Conservation (phyloP, 1,284 basidiomycete genomes). For the Chalciporus sp. region DNA sequence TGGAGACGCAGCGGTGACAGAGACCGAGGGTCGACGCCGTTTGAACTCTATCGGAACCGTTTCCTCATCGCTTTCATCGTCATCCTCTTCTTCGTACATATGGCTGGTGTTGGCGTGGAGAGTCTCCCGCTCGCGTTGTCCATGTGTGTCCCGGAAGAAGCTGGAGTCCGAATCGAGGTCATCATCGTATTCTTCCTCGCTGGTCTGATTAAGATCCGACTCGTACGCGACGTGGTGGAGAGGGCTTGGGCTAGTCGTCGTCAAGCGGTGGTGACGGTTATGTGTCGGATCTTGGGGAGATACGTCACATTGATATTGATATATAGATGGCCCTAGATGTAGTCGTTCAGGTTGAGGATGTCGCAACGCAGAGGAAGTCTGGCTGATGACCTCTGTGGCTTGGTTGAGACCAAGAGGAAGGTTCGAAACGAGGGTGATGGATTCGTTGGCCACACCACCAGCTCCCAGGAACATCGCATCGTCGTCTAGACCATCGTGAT, state of each 20-base stretch:
- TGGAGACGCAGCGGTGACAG: slow-evolving; percentile 31
- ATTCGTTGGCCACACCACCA: slow-evolving; percentile 49
- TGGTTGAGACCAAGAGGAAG: slow-evolving; percentile 39
- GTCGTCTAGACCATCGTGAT: slow-evolving; percentile 43
- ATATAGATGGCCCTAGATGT: slow-evolving; percentile 23
- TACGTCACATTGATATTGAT: slow-evolving; percentile 26
- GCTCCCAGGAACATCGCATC: slow-evolving; percentile 54
- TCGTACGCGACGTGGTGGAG: slow-evolving; percentile 41
- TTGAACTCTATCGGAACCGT: slow-evolving; percentile 39
- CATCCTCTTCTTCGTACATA: slow-evolving; percentile 37
- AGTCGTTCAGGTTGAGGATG: slow-evolving; percentile 35
- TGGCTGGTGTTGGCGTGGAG: slow-evolving; percentile 35
- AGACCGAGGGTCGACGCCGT: slow-evolving; percentile 39
- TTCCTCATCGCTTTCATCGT: slow-evolving; percentile 39
- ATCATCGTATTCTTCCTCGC: slow-evolving; percentile 36
- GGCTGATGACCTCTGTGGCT: slow-evolving; percentile 28
- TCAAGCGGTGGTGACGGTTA: slow-evolving; percentile 32
- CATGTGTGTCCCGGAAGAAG: slow-evolving; percentile 34
- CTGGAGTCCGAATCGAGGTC: slow-evolving; percentile 37
- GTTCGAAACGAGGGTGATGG: slow-evolving; percentile 43
- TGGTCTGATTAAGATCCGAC: slow-evolving; percentile 31
- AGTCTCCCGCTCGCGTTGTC: slow-evolving; percentile 25
- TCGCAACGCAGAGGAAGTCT: slow-evolving; percentile 25
- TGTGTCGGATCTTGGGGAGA: slow-evolving; percentile 29
- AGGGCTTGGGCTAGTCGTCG: slow-evolving; percentile 46